Evolutionary conservation across 345 rosid species (phyloP).

Genomic region (Gossypium rotundifolium): DNA sequence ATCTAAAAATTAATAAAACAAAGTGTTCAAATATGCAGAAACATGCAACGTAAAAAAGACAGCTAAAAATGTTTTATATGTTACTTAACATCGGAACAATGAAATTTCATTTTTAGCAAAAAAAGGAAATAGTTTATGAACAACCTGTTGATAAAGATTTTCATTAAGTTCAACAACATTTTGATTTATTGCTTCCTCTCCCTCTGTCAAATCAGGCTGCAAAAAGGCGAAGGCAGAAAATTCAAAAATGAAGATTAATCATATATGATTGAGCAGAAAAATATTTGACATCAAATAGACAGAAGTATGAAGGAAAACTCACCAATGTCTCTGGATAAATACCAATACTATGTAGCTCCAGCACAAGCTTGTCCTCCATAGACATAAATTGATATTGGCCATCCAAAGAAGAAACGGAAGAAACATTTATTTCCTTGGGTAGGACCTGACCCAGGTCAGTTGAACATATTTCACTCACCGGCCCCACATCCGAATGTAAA

Average conservation of each 20-base stretch:
- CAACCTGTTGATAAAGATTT: conserved; percentile 69
- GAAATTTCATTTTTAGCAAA: conserved; percentile 2
- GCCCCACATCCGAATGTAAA: conserved; percentile 54
- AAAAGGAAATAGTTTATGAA: neutral
- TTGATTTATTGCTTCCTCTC: conserved; percentile 55
- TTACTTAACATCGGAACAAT: neutral
- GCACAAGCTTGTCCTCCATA: conserved; percentile 67
- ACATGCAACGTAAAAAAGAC: neutral
- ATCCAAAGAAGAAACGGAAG: conserved; percentile 45
- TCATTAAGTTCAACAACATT: conserved; percentile 63
- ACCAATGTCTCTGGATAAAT: conserved; percentile 81
- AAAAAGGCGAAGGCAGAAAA: conserved; percentile 3
- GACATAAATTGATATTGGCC: conserved; percentile 63
- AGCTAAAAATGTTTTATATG: neutral
- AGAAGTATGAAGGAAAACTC: conserved; percentile 18
- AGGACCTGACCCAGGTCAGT: conserved; percentile 45
- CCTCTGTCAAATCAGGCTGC: conserved; percentile 92
- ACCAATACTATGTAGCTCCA: conserved; percentile 88
- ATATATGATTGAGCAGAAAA: conserved; percentile 3
- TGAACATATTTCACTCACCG: conserved; percentile 57
- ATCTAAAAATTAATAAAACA: conserved; percentile 38
- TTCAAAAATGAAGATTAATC: conserved; percentile 6
- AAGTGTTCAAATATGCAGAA: neutral
- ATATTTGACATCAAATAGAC: neutral
- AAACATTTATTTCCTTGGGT: conserved; percentile 40